Evolutionary conservation across 73 alveolate genomes (phyloP).

Genomic region (Paraurostyla sp.): DNA sequence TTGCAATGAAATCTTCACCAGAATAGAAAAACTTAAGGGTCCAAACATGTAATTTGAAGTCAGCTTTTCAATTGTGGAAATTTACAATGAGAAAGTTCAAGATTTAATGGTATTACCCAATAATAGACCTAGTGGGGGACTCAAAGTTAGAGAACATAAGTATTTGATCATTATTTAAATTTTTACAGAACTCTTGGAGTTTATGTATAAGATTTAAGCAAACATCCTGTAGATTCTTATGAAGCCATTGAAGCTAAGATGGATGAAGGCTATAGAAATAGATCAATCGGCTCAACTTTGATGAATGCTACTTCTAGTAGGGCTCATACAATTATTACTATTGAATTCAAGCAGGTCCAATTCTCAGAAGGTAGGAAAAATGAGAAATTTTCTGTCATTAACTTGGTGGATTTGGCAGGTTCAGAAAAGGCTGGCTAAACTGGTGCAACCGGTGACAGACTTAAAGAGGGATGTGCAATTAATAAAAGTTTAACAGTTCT

Average conservation of each 20-base stretch:
- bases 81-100: conserved; percentile 90
- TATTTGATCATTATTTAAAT: background rate
- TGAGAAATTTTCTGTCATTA: conserved; percentile 94
- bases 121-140: conserved; percentile 91
- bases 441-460: conserved; percentile 98
- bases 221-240: conserved; percentile 96
- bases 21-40: conserved; percentile 65
- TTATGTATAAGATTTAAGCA: conserved; percentile 95
- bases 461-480: conserved; percentile 99
- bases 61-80: conserved; percentile 88
- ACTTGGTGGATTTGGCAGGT: conserved; percentile 99
- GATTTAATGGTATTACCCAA: conserved; percentile 82
- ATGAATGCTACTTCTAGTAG: conserved; percentile 90
- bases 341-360: conserved; percentile 95
- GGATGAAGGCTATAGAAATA: conserved; percentile 96
- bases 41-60: conserved; percentile 80
- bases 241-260: conserved; percentile 94
- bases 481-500: conserved; percentile 95
- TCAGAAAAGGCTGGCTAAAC: conserved; percentile 99
- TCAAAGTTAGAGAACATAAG: conserved; percentile 96
- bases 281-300: conserved; percentile 84
- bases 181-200: conserved; percentile 88
- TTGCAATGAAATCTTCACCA: conserved; percentile 78
- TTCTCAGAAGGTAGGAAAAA: conserved; percentile 84
- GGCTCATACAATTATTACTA: conserved; percentile 97